Conservation (phyloP, 306 rosid species). For the Medicago truncatula region DNA sequence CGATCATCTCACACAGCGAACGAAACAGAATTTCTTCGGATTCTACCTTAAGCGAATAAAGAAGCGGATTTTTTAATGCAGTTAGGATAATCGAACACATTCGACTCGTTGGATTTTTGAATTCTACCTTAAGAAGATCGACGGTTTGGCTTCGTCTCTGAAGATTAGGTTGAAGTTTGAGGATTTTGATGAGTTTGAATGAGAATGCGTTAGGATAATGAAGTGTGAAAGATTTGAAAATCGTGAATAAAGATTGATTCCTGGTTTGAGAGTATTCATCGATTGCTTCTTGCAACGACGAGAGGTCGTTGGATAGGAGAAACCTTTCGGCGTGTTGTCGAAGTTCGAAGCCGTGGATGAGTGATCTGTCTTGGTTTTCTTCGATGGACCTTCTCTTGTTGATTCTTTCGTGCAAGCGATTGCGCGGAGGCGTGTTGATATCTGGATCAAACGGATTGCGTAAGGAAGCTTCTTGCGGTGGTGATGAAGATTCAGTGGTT, state of each 20-base stretch:
- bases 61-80: neutral
- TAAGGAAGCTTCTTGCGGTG: neutral
- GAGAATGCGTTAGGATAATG: conserved; percentile 41
- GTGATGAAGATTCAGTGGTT: neutral
- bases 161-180: neutral
- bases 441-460: neutral
- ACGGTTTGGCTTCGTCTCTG: neutral
- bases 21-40: neutral
- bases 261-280: neutral
- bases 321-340: neutral
- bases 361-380: neutral
- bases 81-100: neutral
- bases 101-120: neutral
- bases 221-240: neutral
- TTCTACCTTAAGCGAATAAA: neutral
- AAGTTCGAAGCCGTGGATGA: conserved; percentile 22
- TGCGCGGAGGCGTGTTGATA: neutral
- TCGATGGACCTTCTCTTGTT: neutral
- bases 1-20: neutral
- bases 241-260: neutral
- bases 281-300: neutral
- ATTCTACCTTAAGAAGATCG: neutral
- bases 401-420: neutral
- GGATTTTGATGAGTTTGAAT: conserved; percentile 28
- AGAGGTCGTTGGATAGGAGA: neutral